These are phyloP conservation scores for Pyrenochaeta sp. DNA, from an alignment of 2,329 filamentous ascomycete species.

Conservation along the genomic window DNA sequence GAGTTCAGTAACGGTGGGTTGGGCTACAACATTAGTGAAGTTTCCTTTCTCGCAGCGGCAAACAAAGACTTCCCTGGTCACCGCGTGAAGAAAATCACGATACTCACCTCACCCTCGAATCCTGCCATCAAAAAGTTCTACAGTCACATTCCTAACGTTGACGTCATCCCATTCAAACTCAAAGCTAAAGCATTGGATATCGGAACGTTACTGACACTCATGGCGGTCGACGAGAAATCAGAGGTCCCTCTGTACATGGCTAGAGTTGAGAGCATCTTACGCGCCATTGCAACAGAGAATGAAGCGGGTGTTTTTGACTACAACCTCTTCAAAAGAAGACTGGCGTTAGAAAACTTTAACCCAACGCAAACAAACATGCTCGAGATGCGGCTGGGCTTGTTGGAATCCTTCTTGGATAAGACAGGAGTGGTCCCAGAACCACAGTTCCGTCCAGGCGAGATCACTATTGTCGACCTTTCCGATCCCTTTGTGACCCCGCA, in stretches of 20 bases:
- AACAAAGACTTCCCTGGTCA: constrained; percentile 14
- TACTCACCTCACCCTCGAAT: constrained; percentile 38
- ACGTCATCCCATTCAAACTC: constrained; percentile 58
- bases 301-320: constrained; percentile 62
- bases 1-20: constrained; percentile 55
- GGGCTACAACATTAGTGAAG: constrained; percentile 64
- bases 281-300: constrained; percentile 62
- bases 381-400: constrained; percentile 65
- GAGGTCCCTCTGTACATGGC: constrained; percentile 64
- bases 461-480: constrained; percentile 76
- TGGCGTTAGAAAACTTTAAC: constrained; percentile 26
- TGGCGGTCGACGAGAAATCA: constrained; percentile 25
- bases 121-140: constrained; percentile 30
- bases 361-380: constrained; percentile 63
- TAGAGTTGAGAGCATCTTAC: constrained; percentile 56
- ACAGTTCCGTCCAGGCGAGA: constrained; percentile 53
- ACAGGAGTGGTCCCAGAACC: constrained; percentile 16
- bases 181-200: constrained; percentile 60
- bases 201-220: constrained; percentile 54
- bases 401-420: constrained; percentile 70
- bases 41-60: constrained; percentile 61
- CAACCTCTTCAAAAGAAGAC: constrained; percentile 22
- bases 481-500: constrained; percentile 74
- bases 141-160: constrained; percentile 49
- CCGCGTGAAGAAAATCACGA: constrained; percentile 27